Percentiles rank a stretch among this genome's conserved stretches.
phyloP scores from a whole-genome alignment of 441 rosid species.

The Flueggea neowawraea region DNA sequence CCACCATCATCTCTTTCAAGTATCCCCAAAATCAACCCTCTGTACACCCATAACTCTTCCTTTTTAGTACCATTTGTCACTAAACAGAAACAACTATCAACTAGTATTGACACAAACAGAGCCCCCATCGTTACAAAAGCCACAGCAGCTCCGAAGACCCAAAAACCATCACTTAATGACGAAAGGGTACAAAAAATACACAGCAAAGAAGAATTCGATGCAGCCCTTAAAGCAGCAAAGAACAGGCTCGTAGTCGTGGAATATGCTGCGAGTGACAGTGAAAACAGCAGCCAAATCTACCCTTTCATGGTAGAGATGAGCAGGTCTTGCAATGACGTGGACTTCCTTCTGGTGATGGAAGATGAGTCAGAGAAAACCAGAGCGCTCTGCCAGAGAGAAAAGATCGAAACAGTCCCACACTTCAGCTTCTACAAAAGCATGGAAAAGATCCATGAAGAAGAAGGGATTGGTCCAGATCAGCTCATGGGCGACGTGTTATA shows the following conservation, averaged over 20 bases:
- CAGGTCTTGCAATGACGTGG: conserved; percentile 74
- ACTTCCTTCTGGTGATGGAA: conserved; percentile 74
- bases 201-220: conserved; percentile 68
- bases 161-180: conserved; percentile 26
- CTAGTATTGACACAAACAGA: conserved; percentile 6
- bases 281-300: conserved; percentile 50
- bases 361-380: conserved; percentile 78
- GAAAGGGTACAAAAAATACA: conserved; percentile 64
- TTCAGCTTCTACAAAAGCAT: conserved; percentile 82
- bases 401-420: conserved; percentile 71
- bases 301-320: conserved; percentile 90
- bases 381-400: conserved; percentile 74
- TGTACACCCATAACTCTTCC: conserved; percentile 15
- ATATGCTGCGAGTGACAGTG: conserved; percentile 52
- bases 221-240: conserved; percentile 56
- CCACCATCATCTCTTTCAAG: conserved; percentile 33
- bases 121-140: conserved; percentile 25
- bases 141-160: conserved; percentile 40
- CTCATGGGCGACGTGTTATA: conserved; percentile 80
- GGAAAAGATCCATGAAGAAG: conserved; percentile 93
- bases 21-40: conserved; percentile 17
- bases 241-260: conserved; percentile 77
- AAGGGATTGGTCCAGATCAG: conserved; percentile 75
- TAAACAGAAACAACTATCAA: conserved; percentile 1
- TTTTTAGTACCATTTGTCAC: conserved; percentile 16